These are phyloP conservation scores for Fusarium zealandicum DNA, from an alignment of 2,329 filamentous ascomycete genomes.

Conservation along the genomic window DNA sequence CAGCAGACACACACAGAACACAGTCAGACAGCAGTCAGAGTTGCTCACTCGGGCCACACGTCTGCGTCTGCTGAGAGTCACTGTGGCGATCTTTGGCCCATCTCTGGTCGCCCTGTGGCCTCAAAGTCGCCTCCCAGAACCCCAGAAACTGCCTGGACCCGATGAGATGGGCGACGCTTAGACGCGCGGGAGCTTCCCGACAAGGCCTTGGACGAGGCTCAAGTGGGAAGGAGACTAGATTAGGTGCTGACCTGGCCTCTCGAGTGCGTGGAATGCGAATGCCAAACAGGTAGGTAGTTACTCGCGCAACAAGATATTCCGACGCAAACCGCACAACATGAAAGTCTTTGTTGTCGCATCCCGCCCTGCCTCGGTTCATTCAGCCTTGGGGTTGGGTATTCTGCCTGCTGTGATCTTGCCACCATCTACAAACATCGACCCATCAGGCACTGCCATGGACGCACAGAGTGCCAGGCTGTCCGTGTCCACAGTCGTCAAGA, in stretches of 20 bases:
- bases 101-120: not conserved
- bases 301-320: not conserved
- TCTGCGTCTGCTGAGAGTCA: too few species aligned
- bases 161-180: constrained; percentile 5
- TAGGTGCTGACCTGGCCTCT: not conserved
- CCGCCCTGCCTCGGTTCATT: not conserved
- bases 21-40: too few species aligned
- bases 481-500: not conserved
- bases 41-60: too few species aligned
- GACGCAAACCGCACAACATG: not conserved
- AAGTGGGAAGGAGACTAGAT: constrained; percentile 25
- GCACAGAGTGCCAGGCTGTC: not conserved
- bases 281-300: not conserved
- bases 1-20: too few species aligned
- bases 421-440: not conserved
- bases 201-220: constrained; percentile 7
- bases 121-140: constrained; percentile 15
- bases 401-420: too few species aligned
- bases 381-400: not conserved
- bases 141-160: constrained; percentile 25
- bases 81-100: not conserved
- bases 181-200: not conserved
- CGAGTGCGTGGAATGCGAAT: not conserved
- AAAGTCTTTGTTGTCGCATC: not conserved
- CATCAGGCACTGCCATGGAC: constrained; percentile 1